A percentile compares a stretch with the other conserved stretches of the same genome.
Conservation (phyloP, 2,329 filamentous ascomycete species). For the Beauveria bassiana region DNA sequence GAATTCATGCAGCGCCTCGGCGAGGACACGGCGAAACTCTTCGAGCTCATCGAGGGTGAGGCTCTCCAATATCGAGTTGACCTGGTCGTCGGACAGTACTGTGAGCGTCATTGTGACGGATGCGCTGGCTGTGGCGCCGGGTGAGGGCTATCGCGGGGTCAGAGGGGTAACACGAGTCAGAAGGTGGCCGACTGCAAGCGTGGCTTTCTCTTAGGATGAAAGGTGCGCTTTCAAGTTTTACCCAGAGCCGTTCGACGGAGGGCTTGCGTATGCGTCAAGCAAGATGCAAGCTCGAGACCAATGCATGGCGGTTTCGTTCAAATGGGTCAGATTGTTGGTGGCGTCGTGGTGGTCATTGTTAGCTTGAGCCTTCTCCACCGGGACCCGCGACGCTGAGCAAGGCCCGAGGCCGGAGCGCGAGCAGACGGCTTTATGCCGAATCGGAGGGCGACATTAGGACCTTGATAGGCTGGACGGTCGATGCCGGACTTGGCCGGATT, state of each 20-base stretch:
- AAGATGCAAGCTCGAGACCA: background rate
- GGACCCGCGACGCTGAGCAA: background rate
- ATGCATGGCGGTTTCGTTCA: background rate
- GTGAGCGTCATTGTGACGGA: slow-evolving; percentile 46
- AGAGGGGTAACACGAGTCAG: background rate
- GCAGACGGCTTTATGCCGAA: background rate
- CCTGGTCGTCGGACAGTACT: slow-evolving; percentile 50
- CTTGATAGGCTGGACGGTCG: background rate
- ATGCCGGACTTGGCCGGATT: background rate
- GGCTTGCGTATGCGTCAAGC: background rate
- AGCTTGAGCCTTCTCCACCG: background rate
- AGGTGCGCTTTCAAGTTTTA: background rate
- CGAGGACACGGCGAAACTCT: slow-evolving; percentile 40
- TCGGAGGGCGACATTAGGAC: background rate
- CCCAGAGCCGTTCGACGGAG: background rate
- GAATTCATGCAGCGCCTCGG: slow-evolving; percentile 51
- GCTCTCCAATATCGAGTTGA: slow-evolving; percentile 45
- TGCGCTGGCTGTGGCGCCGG: background rate
- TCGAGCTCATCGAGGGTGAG: slow-evolving; percentile 46
- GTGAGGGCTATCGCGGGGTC: slow-evolving; percentile 6
- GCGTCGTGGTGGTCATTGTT: background rate
- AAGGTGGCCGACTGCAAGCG: background rate
- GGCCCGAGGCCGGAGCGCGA: background rate
- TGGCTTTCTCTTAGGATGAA: background rate
- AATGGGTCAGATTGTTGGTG: slow-evolving; percentile 3